Evolutionary conservation across 2,329 filamentous ascomycete genomes (phyloP), one percentile per base, ranked within the genome.

Genomic region (Cryoendolithus antarcticus): DNA sequence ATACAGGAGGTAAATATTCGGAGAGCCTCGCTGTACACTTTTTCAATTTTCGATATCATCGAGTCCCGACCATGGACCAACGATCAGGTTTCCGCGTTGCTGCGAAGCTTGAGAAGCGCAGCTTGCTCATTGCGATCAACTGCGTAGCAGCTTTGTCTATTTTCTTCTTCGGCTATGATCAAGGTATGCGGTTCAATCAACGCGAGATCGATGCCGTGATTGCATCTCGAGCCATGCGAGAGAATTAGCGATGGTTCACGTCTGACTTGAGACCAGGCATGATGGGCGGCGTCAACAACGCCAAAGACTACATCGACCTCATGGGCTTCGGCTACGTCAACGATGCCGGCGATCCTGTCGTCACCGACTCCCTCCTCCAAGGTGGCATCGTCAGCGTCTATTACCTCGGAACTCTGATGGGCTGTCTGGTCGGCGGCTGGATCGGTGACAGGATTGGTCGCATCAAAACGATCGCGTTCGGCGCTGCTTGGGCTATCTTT

Each of bases 251-350:
- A 19, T 19, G 15, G 5, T 19, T 19, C 15, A 5, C 15, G 15
- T 19, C 15, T 19, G 15, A 19, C 35, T 31, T 9, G 32, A 15
- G 6, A 8, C 38, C 42, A 48, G 52, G 50, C 27, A 64, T 71
- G 61, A 70, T 71, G 67, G 72, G 72, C 11, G 78, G 78, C 40
- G 77, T 82, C 9, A 82, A 82, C 58, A 77, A 73, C 34, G 67
- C 75, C 30, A 69, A 70, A 36, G 61, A 80, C 54, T 83, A 82
- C 51, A 72, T 77, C 37, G 63, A 73, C 30, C 60, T 73, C 7
- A 82, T 83, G 76, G 68, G 67, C 6, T 75, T 81, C 45, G 79
- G 78, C 4, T 68, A 80, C 47, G 67, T 71, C 11, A 56, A 64
- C 13, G 63, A 64, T 11, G 61, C 63, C 13, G 39, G 51, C 7